phyloP scores from a whole-genome alignment of 108 stramenopile species.

The Pinguiococcus pyrenoidosus region DNA sequence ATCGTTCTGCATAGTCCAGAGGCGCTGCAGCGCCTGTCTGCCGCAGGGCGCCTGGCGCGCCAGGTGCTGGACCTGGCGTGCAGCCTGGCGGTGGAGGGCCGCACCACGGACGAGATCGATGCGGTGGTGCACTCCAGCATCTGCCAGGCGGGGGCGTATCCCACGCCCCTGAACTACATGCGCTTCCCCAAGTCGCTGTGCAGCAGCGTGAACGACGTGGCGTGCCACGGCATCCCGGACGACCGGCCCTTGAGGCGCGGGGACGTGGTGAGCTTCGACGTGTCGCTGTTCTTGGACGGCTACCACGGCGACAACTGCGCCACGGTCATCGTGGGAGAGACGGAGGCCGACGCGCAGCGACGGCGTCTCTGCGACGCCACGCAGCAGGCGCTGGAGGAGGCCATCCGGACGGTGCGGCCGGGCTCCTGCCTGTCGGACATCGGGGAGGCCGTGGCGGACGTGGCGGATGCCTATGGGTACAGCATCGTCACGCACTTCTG shows the following conservation, averaged over 20 bases:
- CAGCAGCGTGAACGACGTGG: constrained; percentile 88
- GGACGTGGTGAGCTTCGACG: constrained; percentile 39
- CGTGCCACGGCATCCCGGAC: constrained; percentile 57
- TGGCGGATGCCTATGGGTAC: constrained; percentile 23
- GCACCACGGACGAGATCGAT: constrained; percentile 59
- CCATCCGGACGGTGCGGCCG: constrained; percentile 21
- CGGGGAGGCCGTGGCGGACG: constrained; percentile 18
- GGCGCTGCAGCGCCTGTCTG: not conserved
- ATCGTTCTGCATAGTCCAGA: not conserved
- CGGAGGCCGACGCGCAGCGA: constrained; percentile 1
- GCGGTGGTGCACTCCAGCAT: constrained; percentile 27
- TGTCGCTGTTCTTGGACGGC: constrained; percentile 25
- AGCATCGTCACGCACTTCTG: constrained; percentile 21
- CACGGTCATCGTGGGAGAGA: constrained; percentile 21
- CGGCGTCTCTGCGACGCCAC: not conserved
- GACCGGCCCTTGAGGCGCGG: constrained; percentile 24
- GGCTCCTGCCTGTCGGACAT: constrained; percentile 27
- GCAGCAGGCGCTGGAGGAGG: constrained; percentile 13
- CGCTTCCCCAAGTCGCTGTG: constrained; percentile 95
- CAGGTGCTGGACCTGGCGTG: constrained; percentile 29
- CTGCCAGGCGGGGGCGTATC: constrained; percentile 29
- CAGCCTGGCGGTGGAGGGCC: constrained; percentile 17
- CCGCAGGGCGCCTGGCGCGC: constrained; percentile 21
- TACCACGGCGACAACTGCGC: constrained; percentile 39
- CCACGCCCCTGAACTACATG: constrained; percentile 39